Conservation (phyloP, 495 filamentous ascomycete species). For the Penicillium pulvis region DNA sequence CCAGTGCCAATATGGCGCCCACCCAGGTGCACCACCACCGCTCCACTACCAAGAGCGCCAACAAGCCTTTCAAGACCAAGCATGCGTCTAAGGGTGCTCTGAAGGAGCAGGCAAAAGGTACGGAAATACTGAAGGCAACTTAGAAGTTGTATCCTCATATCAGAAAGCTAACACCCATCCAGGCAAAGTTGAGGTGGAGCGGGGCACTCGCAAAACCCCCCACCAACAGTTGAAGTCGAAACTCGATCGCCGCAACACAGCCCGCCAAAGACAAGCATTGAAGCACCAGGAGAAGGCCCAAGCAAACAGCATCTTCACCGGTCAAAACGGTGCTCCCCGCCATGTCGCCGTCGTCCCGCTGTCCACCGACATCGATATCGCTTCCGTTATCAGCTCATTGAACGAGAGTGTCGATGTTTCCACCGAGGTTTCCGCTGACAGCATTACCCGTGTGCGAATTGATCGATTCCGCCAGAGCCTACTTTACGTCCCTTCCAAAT, state of each 20-base stretch:
- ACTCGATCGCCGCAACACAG: constrained; percentile 89
- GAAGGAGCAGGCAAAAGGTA: constrained; percentile 80
- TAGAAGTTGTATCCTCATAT: neutral
- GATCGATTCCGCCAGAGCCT: constrained; percentile 93
- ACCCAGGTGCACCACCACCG: constrained; percentile 78
- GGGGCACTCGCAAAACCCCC: constrained; percentile 75
- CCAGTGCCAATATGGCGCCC: constrained; percentile 57
- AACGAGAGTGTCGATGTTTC: constrained; percentile 79
- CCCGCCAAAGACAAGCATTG: constrained; percentile 76
- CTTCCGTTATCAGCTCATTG: constrained; percentile 65
- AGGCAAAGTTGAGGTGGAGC: constrained; percentile 66
- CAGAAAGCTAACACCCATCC: constrained; percentile 10
- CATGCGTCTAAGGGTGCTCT: constrained; percentile 86
- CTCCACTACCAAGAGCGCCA: constrained; percentile 78
- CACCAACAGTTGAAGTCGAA: constrained; percentile 98
- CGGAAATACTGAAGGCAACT: neutral
- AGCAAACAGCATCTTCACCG: constrained; percentile 76
- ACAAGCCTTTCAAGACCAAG: constrained; percentile 90
- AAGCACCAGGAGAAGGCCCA: constrained; percentile 80
- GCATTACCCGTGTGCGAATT: constrained; percentile 64
- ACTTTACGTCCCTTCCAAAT: constrained; percentile 72
- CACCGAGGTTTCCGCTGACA: constrained; percentile 61
- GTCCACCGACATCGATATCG: constrained; percentile 66
- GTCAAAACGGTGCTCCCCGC: constrained; percentile 81
- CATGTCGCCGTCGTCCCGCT: constrained; percentile 92